Conservation (phyloP, 2,329 filamentous ascomycete species). For the Sordariomycetes sp. region DNA sequence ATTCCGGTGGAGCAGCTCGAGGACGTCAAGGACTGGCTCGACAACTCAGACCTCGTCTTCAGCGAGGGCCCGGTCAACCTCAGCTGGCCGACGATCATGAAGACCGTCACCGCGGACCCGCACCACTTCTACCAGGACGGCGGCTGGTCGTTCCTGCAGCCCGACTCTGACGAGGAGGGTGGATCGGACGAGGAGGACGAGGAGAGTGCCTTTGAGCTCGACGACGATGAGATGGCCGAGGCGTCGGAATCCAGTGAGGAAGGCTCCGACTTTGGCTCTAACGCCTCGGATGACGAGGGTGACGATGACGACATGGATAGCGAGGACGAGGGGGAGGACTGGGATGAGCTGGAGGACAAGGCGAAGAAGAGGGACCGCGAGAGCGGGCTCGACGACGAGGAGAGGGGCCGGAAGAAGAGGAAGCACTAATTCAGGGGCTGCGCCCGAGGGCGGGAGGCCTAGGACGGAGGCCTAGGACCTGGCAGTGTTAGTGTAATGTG, state of each 20-base stretch:
- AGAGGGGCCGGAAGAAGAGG: conserved; percentile 61
- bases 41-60: conserved; percentile 89
- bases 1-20: conserved; percentile 94
- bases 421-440: conserved; percentile 23
- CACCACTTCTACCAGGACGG: conserved; percentile 93
- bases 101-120: conserved; percentile 88
- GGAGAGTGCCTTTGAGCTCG: conserved; percentile 86
- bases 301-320: conserved; percentile 57
- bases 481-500: background rate
- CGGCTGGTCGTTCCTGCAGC: conserved; percentile 86
- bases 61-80: conserved; percentile 92
- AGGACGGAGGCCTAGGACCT: background rate
- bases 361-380: conserved; percentile 74
- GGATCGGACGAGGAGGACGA: conserved; percentile 71
- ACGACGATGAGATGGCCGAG: conserved; percentile 76
- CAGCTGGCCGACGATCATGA: conserved; percentile 99
- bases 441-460: background rate
- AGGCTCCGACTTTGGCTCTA: conserved; percentile 87
- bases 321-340: conserved; percentile 76
- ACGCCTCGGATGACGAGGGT: conserved; percentile 73
- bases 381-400: conserved; percentile 53
- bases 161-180: conserved; percentile 78
- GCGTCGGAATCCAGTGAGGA: conserved; percentile 68
- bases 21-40: conserved; percentile 94
- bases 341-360: conserved; percentile 91